These are phyloP conservation scores for Corymbia citriodora DNA, from an alignment of 441 rosid species.

Conservation along the genomic window DNA sequence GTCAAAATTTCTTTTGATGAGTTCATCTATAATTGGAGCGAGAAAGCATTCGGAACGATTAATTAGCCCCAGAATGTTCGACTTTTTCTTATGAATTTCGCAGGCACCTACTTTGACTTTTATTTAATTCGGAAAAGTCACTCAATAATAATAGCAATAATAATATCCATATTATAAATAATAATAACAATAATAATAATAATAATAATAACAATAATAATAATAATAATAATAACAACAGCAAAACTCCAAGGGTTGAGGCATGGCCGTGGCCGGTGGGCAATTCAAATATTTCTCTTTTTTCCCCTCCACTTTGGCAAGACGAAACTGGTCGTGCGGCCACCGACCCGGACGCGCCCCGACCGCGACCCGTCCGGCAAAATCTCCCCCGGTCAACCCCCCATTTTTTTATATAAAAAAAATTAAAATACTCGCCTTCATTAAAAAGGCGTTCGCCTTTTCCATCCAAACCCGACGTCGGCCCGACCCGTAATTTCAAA, in stretches of 20 bases:
- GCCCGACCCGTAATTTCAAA: not conserved
- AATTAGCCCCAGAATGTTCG: too few species aligned
- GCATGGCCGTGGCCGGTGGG: not conserved
- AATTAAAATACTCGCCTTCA: too few species aligned
- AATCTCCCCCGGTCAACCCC: not conserved
- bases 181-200: too few species aligned
- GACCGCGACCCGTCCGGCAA: not conserved
- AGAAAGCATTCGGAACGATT: too few species aligned
- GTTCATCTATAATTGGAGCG: too few species aligned
- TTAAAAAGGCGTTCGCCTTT: not conserved
- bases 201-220: not conserved
- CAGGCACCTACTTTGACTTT: not conserved
- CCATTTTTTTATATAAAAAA: too few species aligned
- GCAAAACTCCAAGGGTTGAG: not conserved
- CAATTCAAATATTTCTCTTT: not conserved
- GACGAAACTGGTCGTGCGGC: not conserved
- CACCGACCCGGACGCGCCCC: not conserved
- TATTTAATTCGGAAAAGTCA: fast-evolving
- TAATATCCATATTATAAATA: too few species aligned
- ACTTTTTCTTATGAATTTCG: too few species aligned
- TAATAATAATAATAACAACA: not conserved
- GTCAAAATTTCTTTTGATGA: not conserved
- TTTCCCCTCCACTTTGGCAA: not conserved
- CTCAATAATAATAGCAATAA: too few species aligned
- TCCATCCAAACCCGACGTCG: not conserved